Evolutionary conservation across 1,284 basidiomycete species (phyloP), one percentile per base, ranked within the genome.

Genomic region (Heterobasidion annosum): DNA sequence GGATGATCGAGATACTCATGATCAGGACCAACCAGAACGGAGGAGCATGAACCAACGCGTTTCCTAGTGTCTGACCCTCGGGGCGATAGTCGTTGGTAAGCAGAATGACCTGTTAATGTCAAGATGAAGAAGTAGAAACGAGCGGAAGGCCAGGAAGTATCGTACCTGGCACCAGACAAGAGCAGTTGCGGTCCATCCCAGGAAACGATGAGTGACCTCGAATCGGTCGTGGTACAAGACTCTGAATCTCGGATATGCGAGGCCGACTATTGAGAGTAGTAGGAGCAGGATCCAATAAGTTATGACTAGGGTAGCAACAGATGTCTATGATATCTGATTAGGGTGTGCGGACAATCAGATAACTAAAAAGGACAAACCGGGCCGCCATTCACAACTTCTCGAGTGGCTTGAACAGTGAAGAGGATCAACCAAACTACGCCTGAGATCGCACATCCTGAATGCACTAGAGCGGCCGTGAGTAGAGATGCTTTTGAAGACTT

Each of bases 131-230:
- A 7, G 13, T 10, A 13, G 43, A 45, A 45, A 45, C 43, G 19
- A n/a, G 9, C 10, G 25, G 45, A 25, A 18, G 25, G 25, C 25
- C 25, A 25, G 25, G 16, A 51, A 50, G 46, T 10, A 40, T 9
- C 62, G n/a, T 46, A 77, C 77, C 69, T 81, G 77, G n/a, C 65
- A 66, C 79, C 79, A 82, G 7, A 82, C 75, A 48, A 82, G 66
- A 18, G 69, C 73, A 1, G 76, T 75, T 18, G 74, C 73, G 12
- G 70, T 69, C 80, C 80, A 83, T 18, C 81, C 81, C 33, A 77
- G 63, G 66, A 79, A 80, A 50, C 79, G 76, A 64, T 82, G 81
- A 8, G 74, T 72, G 37, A 69, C 70, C 63, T 82, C 79, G 60
- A 81, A 82, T 35, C 66, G 70, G 60, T 81, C 73, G 64, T 81